Evolutionary conservation across 192 early-diverging fungal species (phyloP).

Genomic region (Funneliformis mosseae): DNA sequence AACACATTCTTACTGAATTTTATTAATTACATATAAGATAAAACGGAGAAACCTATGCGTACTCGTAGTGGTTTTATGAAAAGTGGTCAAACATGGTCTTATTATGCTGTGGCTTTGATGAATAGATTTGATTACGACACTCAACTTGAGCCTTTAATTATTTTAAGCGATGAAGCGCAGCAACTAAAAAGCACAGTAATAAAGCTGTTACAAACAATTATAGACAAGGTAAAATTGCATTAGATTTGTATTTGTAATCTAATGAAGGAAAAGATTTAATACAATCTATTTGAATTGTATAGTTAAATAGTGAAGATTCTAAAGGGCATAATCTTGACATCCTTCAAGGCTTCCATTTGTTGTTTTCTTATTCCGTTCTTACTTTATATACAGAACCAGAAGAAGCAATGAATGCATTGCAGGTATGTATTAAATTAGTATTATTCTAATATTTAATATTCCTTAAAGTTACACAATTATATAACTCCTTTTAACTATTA

Average conservation of each 20-base stretch:
- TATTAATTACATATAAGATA: conserved; percentile 7
- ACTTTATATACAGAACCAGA: conserved; percentile 66
- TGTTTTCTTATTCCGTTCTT: conserved; percentile 71
- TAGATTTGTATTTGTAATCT: not conserved
- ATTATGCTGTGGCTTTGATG: conserved; percentile 54
- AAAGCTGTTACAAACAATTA: conserved; percentile 45
- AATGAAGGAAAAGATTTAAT: not conserved
- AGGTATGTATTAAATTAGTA: conserved; percentile 7
- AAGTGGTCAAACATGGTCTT: conserved; percentile 64
- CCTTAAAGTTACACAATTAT: not conserved
- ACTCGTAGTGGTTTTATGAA: conserved; percentile 45
- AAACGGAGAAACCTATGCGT: conserved; percentile 5
- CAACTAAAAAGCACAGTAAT: conserved; percentile 46
- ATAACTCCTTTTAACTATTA: not conserved
- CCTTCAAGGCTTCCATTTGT: conserved; percentile 60
- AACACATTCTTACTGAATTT: not conserved
- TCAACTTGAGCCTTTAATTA: conserved; percentile 40
- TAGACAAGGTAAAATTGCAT: conserved; percentile 34
- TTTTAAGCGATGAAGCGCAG: conserved; percentile 45
- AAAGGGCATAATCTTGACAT: conserved; percentile 32
- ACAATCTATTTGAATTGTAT: not conserved
- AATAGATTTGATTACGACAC: conserved; percentile 44
- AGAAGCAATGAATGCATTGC: conserved; percentile 44
- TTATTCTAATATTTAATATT: not conserved
- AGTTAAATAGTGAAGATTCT: not conserved